Evolutionary conservation across 495 filamentous ascomycete species (phyloP).

Genomic region (Tricharina praecox): DNA sequence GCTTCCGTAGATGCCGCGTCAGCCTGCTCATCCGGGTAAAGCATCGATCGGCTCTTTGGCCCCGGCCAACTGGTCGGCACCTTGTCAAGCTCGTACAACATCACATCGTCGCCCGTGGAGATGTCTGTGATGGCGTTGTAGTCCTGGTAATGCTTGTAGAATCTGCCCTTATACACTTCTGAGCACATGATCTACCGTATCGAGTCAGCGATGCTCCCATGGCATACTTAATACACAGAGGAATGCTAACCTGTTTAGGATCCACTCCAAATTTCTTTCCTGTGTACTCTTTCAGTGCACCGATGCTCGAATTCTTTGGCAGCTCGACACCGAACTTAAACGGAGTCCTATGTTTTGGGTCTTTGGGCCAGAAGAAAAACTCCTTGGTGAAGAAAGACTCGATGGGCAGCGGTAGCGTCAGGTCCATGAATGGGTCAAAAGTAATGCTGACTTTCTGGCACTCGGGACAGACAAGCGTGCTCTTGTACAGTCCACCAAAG

Average conservation of each 20-base stretch:
- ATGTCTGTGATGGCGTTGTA: conserved; percentile 47
- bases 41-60: conserved; percentile 28
- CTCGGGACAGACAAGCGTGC: conserved; percentile 74
- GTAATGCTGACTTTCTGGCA: conserved; percentile 96
- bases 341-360: conserved; percentile 31
- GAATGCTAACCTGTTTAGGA: conserved; percentile 32
- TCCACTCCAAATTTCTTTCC: conserved; percentile 47
- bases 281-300: conserved; percentile 56
- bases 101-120: conserved; percentile 39
- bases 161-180: conserved; percentile 63
- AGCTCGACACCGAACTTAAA: conserved; percentile 68
- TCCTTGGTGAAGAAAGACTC: conserved; percentile 57
- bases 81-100: conserved; percentile 64
- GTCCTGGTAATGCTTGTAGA: conserved; percentile 71
- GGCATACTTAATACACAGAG: too few relatives aligned
- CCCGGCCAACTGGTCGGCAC: conserved; percentile 58
- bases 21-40: conserved; percentile 14
- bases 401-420: conserved; percentile 79
- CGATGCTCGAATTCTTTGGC: conserved; percentile 62
- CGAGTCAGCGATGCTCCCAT: too few relatives aligned
- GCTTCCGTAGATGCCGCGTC: conserved; percentile 41
- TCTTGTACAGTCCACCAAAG: conserved; percentile 96
- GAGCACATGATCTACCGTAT: conserved; percentile 53
- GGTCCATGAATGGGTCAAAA: conserved; percentile 91
- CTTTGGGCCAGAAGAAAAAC: conserved; percentile 57